A percentile compares a stretch with the other conserved stretches of the same genome.
Evolutionary conservation across 2,329 filamentous ascomycete genomes (phyloP).

Genomic region (Sporothrix euskadiensis): DNA sequence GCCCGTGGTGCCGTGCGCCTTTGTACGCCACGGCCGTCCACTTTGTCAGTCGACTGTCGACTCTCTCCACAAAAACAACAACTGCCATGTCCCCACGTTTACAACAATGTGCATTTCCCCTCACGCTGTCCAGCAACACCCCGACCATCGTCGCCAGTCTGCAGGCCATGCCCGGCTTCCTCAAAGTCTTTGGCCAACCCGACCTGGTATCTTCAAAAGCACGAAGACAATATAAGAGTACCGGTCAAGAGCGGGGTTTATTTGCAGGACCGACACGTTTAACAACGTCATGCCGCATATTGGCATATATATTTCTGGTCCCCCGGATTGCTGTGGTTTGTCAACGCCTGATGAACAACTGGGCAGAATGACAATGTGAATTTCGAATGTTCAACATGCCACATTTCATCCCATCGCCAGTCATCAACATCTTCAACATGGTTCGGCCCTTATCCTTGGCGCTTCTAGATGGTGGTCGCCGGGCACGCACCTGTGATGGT

Average conservation of each 20-base stretch:
- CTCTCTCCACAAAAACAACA: slow-evolving; percentile 10
- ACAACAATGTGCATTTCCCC: neutral
- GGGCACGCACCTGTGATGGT: neutral
- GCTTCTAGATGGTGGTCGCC: neutral
- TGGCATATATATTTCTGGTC: neutral
- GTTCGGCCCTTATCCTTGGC: neutral
- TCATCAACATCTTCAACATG: neutral
- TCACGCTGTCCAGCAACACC: neutral
- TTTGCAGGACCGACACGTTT: neutral
- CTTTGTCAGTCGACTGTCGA: neutral
- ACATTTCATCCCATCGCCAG: neutral
- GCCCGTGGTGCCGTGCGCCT: neutral
- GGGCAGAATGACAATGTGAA: neutral
- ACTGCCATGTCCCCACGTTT: slow-evolving; percentile 9
- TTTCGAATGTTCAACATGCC: neutral
- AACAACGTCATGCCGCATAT: neutral
- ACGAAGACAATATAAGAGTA: neutral
- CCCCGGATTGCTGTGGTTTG: neutral
- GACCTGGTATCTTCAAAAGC: slow-evolving; percentile 36
- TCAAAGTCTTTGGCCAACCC: slow-evolving; percentile 52
- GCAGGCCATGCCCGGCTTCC: slow-evolving; percentile 54
- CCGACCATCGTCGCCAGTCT: slow-evolving; percentile 47
- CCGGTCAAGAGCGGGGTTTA: too few relatives aligned
- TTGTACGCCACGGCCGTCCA: neutral
- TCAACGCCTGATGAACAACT: neutral